Percentiles rank a stretch among this genome's conserved stretches.
phyloP scores from a whole-genome alignment of 139 green algal genomes.

The Tetradesmus lagerheimii region DNA sequence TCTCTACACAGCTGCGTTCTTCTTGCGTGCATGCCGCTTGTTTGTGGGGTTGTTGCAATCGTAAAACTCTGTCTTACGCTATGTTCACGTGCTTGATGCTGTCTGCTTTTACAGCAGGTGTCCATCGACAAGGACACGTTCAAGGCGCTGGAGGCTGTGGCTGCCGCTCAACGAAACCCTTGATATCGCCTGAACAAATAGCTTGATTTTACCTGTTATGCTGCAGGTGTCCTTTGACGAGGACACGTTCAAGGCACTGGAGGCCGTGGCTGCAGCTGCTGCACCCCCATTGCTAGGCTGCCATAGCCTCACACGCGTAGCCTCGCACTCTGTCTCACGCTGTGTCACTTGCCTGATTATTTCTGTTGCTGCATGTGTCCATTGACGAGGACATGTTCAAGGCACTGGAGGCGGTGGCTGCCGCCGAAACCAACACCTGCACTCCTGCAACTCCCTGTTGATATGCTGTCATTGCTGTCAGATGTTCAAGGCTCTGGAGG shows the following conservation, averaged over 20 bases:
- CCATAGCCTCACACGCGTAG: no score
- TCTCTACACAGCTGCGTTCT: no score
- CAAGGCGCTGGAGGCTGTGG: conserved; percentile 63
- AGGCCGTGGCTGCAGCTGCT: conserved; percentile 49
- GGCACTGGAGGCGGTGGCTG: conserved; percentile 64
- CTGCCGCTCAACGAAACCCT: no score
- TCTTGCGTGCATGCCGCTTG: not conserved
- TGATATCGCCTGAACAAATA: conserved; percentile 65
- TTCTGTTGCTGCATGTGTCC: conserved; percentile 34
- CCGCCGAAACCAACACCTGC: no score
- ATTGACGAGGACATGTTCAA: conserved; percentile 65
- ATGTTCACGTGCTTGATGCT: no score
- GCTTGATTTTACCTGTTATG: not conserved
- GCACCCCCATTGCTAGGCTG: no score
- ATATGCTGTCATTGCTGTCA: no score
- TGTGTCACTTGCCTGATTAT: no score
- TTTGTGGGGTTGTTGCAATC: not conserved
- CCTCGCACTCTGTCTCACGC: no score
- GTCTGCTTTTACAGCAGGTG: conserved; percentile 41
- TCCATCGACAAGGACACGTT: conserved; percentile 65
- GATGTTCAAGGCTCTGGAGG: no score
- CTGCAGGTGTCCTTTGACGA: conserved; percentile 56
- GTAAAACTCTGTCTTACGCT: no score
- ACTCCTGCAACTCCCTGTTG: no score
- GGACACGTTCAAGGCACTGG: conserved; percentile 57